phyloP scores from a whole-genome alignment of 208 protist species.

The Wallacemonas collosoma region DNA sequence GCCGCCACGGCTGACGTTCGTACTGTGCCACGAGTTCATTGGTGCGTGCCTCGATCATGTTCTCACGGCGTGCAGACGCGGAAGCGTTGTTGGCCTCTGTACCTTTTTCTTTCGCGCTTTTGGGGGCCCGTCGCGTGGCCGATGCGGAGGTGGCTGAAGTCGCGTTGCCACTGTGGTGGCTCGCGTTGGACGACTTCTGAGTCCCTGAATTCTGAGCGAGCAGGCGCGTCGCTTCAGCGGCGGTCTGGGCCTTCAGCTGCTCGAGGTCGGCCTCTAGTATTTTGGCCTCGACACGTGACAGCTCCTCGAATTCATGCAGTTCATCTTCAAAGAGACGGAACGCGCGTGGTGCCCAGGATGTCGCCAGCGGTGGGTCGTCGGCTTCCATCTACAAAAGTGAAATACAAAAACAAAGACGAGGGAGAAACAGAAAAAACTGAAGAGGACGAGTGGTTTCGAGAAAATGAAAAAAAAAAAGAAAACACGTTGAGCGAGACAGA shows the following conservation, averaged over 20 bases:
- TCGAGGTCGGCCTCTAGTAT: conserved; percentile 27
- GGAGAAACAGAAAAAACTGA: not conserved
- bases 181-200: not conserved
- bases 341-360: conserved; percentile 57
- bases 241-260: conserved; percentile 31
- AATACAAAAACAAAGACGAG: conserved; percentile 16
- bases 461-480: too few relatives aligned
- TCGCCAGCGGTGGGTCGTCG: conserved; percentile 46
- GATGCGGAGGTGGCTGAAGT: conserved; percentile 27
- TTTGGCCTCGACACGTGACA: conserved; percentile 44
- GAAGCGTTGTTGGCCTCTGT: conserved; percentile 17
- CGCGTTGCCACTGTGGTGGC: conserved; percentile 1
- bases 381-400: conserved; percentile 32
- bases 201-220: conserved; percentile 4
- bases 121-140: conserved; percentile 6
- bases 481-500: too few relatives aligned
- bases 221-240: conserved; percentile 36
- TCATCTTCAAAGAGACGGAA: conserved; percentile 60
- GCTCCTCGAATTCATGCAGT: conserved; percentile 52
- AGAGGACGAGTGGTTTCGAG: too few relatives aligned
- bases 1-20: conserved; percentile 45
- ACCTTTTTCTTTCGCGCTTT: conserved; percentile 8
- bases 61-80: conserved; percentile 31
- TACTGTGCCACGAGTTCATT: conserved; percentile 31
- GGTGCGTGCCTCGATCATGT: conserved; percentile 41